Evolutionary conservation across 371 early-diverging fungal genomes (phyloP).

Genomic region (Syncephalastrum sp.): DNA sequence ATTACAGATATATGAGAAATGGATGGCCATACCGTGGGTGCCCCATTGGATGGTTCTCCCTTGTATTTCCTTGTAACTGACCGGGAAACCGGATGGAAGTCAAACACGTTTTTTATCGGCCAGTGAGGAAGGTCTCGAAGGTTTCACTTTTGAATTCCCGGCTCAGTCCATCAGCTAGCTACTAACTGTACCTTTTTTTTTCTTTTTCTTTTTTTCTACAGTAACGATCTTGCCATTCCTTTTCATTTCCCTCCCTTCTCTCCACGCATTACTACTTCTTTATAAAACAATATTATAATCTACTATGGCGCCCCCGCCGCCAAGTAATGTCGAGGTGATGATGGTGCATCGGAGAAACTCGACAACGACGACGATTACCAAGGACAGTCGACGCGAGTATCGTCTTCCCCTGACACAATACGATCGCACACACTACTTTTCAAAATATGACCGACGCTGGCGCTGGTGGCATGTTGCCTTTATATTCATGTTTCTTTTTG

Average conservation of each 20-base stretch:
- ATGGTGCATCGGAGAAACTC: too few species aligned
- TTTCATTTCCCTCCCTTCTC: background rate
- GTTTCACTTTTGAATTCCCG: too few species aligned
- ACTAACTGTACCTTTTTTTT: background rate
- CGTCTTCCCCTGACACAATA: slow-evolving; percentile 9
- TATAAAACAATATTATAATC: too few species aligned
- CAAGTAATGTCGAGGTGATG: slow-evolving; percentile 12
- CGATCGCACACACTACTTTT: slow-evolving; percentile 4
- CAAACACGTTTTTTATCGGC: too few species aligned
- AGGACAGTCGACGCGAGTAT: background rate
- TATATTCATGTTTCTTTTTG: slow-evolving; percentile 37
- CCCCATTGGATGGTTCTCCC: too few species aligned
- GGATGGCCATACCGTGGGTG: too few species aligned
- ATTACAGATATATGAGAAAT: too few species aligned
- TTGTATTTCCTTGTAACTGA: too few species aligned
- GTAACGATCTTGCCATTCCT: background rate
- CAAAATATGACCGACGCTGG: slow-evolving; percentile 35
- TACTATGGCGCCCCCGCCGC: slow-evolving; percentile 19
- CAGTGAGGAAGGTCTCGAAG: too few species aligned
- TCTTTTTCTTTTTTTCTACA: slow-evolving; percentile 3
- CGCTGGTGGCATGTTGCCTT: slow-evolving; percentile 56
- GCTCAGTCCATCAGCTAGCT: too few species aligned
- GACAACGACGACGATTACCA: slow-evolving; percentile 4
- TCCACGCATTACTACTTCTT: background rate
- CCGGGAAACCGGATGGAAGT: too few species aligned